Percentiles rank a stretch among this genome's conserved stretches.
Conservation (phyloP, 2,329 filamentous ascomycete species). For the Balansia obtecta region DNA sequence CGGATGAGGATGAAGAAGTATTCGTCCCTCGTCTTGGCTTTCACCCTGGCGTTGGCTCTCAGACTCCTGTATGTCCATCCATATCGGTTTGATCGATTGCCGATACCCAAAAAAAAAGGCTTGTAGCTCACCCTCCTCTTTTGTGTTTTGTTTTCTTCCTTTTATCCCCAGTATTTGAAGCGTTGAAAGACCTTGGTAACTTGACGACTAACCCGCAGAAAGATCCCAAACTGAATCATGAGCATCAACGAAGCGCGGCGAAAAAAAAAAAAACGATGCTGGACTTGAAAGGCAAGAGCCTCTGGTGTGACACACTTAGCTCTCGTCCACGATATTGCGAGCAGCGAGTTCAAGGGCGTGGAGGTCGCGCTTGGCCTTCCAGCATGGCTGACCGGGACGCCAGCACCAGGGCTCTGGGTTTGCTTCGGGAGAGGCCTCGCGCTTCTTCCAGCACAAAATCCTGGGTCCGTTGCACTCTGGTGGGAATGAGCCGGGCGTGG, state of each 20-base stretch:
- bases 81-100: neutral
- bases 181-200: neutral
- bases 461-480: slow-evolving; percentile 3
- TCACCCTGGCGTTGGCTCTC: neutral
- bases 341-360: slow-evolving; percentile 15
- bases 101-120: neutral
- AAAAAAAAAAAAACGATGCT: neutral
- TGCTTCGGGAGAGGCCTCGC: slow-evolving; percentile 10
- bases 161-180: neutral
- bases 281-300: neutral
- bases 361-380: slow-evolving; percentile 25
- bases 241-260: neutral
- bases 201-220: neutral
- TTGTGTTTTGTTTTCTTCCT: neutral
- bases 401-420: slow-evolving; percentile 18
- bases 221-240: neutral
- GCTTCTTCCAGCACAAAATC: slow-evolving; percentile 7
- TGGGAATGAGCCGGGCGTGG: slow-evolving; percentile 17
- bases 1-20: neutral
- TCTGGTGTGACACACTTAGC: neutral
- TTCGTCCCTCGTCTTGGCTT: neutral
- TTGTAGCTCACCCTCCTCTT: neutral
- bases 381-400: slow-evolving; percentile 27
- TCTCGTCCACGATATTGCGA: slow-evolving; percentile 13
- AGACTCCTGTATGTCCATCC: neutral